Percentiles rank a stretch among this genome's conserved stretches.
These are phyloP conservation scores for Exophiala sp. DNA, from an alignment of 2,329 filamentous ascomycete genomes.

Conservation along the genomic window DNA sequence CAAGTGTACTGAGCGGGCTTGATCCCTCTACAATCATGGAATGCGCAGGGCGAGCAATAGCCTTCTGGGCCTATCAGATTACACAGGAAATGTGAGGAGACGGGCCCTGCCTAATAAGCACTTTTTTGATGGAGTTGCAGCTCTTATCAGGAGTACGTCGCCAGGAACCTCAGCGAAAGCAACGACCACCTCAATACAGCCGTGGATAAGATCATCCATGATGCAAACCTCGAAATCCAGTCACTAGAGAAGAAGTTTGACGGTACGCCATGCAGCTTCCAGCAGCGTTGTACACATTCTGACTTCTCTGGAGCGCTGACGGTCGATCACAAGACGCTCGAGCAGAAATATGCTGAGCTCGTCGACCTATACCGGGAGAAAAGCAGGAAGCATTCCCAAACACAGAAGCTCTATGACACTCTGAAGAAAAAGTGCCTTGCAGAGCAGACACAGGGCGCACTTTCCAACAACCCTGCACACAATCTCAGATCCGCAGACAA, in stretches of 20 bases:
- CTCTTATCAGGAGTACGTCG: conserved; percentile 70
- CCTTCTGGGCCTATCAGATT: conserved; percentile 82
- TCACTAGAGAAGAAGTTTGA: conserved; percentile 59
- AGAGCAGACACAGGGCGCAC: conserved; percentile 50
- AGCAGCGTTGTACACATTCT: conserved; percentile 31
- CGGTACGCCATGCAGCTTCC: conserved; percentile 38
- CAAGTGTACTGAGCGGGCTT: conserved; percentile 74
- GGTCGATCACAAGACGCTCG: conserved; percentile 56
- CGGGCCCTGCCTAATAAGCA: not conserved
- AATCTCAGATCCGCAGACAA: conserved; percentile 37
- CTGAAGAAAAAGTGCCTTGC: conserved; percentile 52
- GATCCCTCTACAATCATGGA: conserved; percentile 79
- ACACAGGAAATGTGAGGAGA: conserved; percentile 66
- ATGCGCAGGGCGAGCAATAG: conserved; percentile 69
- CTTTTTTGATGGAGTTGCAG: conserved; percentile 38
- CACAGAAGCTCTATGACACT: conserved; percentile 56
- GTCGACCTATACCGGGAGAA: conserved; percentile 63
- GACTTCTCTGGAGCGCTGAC: conserved; percentile 46
- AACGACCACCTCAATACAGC: conserved; percentile 59
- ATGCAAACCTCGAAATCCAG: conserved; percentile 68
- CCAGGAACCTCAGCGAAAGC: conserved; percentile 66
- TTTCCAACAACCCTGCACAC: conserved; percentile 48
- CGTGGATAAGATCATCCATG: conserved; percentile 66
- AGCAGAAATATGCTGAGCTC: conserved; percentile 67
- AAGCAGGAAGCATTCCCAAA: conserved; percentile 60